Evolutionary conservation across 2,329 filamentous ascomycete genomes (phyloP), one percentile per base, ranked within the genome.

Genomic region (Aureobasidium sp.): DNA sequence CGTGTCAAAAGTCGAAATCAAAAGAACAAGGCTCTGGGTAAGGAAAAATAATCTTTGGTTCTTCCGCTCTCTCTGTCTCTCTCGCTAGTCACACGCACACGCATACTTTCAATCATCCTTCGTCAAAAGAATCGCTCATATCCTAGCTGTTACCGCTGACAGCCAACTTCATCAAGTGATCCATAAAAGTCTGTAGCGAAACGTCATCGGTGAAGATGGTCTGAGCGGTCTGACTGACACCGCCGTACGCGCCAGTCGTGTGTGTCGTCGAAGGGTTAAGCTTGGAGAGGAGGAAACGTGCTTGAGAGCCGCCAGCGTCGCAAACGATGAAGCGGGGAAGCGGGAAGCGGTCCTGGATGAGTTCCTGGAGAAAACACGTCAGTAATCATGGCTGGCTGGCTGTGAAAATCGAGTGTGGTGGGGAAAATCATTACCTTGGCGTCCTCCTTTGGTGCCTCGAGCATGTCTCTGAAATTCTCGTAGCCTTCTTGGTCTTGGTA

Each of bases 191-290:
- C 71, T 97, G 91, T 66, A 98, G 75, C 52, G 90, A 96, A 52
- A 98, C 93, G 70, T 98, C 93, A 65, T 98, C 93, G 1, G 93
- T 98, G 74, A 98, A 98, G 63, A 98, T 98, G 4, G 93, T 98
- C 71, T 98, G 93, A 7, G 91, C 90, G 41, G 86, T 90, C 65
- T 91, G 88, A 25, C 86, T 83, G 44, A 91, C 87, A 57, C 90
- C 90, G 53, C 93, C 93, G 11, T 88, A 86, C 50, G 56, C 57
- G 37, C 89, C 88, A 0, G 86, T 90, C 0, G 93, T 96, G 69
- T 98, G 93, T 12, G 93, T 98, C 3, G 93, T 98, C 1, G 88
- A 95, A 0, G 93, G 93, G 72, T 98, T 98, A 56, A 98, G 82
- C 75, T 98, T 98, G 35, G 90, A 95, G 39, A 98, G 77, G 54